Evolutionary conservation across 2,329 filamentous ascomycete species (phyloP).

Genomic region (Xenoacremonium recifei): DNA sequence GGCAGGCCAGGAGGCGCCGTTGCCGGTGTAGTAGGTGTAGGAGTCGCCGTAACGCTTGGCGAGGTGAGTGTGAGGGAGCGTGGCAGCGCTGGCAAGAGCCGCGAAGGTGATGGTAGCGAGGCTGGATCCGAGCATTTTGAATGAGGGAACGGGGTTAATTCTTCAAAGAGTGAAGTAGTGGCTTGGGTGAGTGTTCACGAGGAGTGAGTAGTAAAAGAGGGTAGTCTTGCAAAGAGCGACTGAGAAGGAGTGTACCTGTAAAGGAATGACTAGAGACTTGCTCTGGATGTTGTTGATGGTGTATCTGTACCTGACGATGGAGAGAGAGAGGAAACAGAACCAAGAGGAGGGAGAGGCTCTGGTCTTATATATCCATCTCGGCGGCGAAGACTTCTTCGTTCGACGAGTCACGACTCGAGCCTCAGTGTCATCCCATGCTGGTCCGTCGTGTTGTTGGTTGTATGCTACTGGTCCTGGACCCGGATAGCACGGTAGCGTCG

Average conservation of each 20-base stretch:
- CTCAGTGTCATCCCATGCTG: too few species aligned
- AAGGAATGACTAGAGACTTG: neutral
- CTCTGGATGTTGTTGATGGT: too few species aligned
- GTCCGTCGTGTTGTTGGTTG: too few species aligned
- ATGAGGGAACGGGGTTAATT: neutral
- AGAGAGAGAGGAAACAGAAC: too few species aligned
- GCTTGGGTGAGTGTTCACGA: too few species aligned
- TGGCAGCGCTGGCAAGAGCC: neutral
- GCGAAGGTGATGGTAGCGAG: neutral
- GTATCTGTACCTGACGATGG: too few species aligned
- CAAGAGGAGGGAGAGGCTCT: neutral
- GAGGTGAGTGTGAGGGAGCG: neutral
- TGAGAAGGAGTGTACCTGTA: neutral
- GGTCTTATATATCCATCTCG: neutral
- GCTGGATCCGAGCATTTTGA: neutral
- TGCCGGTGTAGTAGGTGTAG: constrained; percentile 1
- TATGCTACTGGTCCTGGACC: too few species aligned
- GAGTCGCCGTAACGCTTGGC: neutral
- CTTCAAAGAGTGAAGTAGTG: neutral
- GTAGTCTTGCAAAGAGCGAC: neutral
- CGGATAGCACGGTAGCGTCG: neutral
- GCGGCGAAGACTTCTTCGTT: neutral
- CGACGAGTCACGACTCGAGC: too few species aligned
- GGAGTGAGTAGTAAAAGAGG: neutral
- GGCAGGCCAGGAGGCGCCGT: constrained; percentile 1